Conservation (phyloP, 257 asterid genomes). For the Solanum bulbocastanum region DNA sequence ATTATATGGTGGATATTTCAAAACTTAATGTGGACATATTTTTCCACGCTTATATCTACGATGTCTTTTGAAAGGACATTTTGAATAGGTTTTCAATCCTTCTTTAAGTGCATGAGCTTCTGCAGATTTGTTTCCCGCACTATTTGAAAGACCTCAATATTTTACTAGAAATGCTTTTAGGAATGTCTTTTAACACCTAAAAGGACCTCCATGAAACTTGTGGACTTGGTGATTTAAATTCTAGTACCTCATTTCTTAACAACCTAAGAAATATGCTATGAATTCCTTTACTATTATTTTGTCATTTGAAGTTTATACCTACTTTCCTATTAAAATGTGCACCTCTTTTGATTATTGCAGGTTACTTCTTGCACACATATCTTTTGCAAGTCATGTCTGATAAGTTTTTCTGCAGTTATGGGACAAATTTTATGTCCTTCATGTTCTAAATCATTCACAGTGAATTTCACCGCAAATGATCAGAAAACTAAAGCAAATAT, state of each 20-base stretch:
- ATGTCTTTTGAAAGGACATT: not conserved
- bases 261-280: not conserved
- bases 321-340: not conserved
- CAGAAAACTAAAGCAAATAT: slow-evolving; percentile 34
- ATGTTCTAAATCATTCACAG: slow-evolving; percentile 74
- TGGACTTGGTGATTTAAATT: not conserved
- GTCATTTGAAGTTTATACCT: not conserved
- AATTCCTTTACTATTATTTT: not conserved
- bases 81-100: not conserved
- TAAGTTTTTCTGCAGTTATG: slow-evolving; percentile 47
- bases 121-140: not conserved
- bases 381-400: slow-evolving; percentile 81
- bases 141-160: not conserved
- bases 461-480: slow-evolving; percentile 49
- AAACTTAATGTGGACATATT: not conserved
- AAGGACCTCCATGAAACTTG: not conserved
- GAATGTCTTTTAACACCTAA: not conserved
- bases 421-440: slow-evolving; percentile 67
- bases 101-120: not conserved
- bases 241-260: not conserved
- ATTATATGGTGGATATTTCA: not conserved
- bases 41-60: not conserved
- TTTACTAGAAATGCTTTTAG: not conserved
- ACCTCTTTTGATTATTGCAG: slow-evolving; percentile 23
- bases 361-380: slow-evolving; percentile 63